Conservation (phyloP, 192 early-diverging fungal species). For the Backusella morwellensis region DNA sequence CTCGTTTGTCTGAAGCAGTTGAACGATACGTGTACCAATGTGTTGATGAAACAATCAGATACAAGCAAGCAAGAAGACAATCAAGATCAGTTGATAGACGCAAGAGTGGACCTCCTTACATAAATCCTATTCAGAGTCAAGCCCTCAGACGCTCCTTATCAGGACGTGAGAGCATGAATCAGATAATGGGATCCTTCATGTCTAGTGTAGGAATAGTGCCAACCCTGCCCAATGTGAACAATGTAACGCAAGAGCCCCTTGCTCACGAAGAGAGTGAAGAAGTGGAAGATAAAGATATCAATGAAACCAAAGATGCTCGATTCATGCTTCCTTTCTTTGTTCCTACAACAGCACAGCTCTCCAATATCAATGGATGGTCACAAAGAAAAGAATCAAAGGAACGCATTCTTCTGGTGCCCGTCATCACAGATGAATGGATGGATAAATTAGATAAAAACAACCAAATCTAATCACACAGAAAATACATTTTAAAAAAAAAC, state of each 20-base stretch:
- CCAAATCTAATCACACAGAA: background rate
- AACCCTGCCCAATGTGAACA: background rate
- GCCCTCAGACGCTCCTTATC: conserved; percentile 12
- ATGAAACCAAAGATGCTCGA: conserved; percentile 44
- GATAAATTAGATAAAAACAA: conserved; percentile 28
- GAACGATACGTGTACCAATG: conserved; percentile 72
- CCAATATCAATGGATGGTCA: background rate
- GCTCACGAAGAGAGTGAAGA: conserved; percentile 5
- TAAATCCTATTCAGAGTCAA: conserved; percentile 6
- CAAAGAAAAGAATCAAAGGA: background rate
- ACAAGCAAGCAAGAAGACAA: conserved; percentile 19
- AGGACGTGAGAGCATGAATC: conserved; percentile 26
- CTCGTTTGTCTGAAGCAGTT: conserved; percentile 67
- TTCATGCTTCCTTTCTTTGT: conserved; percentile 63
- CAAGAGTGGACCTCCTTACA: background rate
- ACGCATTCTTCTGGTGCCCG: conserved; percentile 11
- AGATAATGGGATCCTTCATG: conserved; percentile 35
- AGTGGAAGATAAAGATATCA: conserved; percentile 27
- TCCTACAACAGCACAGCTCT: conserved; percentile 48
- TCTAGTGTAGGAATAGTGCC: conserved; percentile 8
- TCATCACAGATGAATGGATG: conserved; percentile 37
- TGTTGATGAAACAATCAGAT: conserved; percentile 59
- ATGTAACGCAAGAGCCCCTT: background rate
- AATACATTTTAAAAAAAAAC: background rate
- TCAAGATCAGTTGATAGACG: conserved; percentile 15